Evolutionary conservation across 2,329 filamentous ascomycete species (phyloP), one percentile per base, ranked within the genome.

Genomic region (Fusarium sp.): DNA sequence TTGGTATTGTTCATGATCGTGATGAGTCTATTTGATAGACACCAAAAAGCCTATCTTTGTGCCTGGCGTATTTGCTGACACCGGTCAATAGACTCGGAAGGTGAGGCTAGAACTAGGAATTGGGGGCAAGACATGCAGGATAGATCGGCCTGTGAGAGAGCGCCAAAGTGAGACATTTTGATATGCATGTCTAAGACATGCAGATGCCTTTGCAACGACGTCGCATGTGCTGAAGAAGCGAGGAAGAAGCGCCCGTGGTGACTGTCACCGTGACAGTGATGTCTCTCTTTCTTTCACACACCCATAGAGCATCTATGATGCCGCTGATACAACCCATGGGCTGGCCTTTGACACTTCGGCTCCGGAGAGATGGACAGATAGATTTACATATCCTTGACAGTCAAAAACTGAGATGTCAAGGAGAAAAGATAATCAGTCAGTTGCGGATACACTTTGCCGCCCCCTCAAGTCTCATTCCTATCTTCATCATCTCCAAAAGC

Each of bases 141-240:
- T 59, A 76, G 74, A 79, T 79, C 66, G 77, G 47, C 79, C 80
- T 80, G 72, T 81, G 76, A 77, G 79, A 79, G 76, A 64, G 63
- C 51, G 67, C 54, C 53, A 67, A 63, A 78, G 74, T 78, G 74
- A 82, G 80, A 82, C 80, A 81, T 77, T 73, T 25, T 70, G 71
- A 69, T 64, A 72, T 74, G 76, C 73, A 78, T 77, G 77, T 79
- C 77, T 68, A 2, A 73, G 80, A 81, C 79, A 78, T 76, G 72
- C 76, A 78, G 73, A 68, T 68, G 47, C 52, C 61, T 53, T 44
- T 44, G 59, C 69, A 72, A 74, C 72, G 67, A 73, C 65, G 53
- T 69, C 62, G 70, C 63, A 63, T 67, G 69, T 69, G 62, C 67
- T 71, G 66, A 71, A 70, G 55, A 60, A 57, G 24, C 30, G n/a